Percentiles rank a stretch among this genome's conserved stretches.
These are phyloP conservation scores for Juglanconis oblonga DNA, from an alignment of 2,329 filamentous ascomycete species.

Conservation along the genomic window DNA sequence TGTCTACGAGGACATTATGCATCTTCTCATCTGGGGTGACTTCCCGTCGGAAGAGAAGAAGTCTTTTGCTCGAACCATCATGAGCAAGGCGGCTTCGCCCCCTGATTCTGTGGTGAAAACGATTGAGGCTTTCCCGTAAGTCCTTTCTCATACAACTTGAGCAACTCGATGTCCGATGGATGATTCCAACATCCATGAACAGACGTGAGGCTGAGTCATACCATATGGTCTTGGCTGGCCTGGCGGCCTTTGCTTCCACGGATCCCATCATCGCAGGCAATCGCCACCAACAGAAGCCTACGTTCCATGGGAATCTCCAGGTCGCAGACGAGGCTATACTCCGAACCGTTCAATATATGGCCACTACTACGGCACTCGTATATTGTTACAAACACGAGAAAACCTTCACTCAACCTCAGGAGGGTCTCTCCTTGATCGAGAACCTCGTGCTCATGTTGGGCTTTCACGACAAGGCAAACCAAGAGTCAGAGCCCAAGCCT, in stretches of 20 bases:
- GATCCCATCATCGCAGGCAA: neutral
- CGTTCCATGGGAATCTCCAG: neutral
- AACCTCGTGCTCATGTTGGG: conserved; percentile 55
- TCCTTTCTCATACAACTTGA: conserved; percentile 36
- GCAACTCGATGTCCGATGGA: neutral
- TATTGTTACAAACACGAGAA: conserved; percentile 18
- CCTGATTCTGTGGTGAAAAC: conserved; percentile 48
- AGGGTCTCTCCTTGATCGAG: conserved; percentile 46
- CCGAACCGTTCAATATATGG: conserved; percentile 48
- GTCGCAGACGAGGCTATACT: neutral
- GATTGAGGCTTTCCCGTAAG: conserved; percentile 45
- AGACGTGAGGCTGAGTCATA: neutral
- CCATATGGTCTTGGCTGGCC: neutral
- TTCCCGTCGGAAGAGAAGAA: conserved; percentile 35
- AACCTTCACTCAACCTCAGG: conserved; percentile 43
- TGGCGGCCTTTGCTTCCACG: neutral
- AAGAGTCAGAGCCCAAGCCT: conserved; percentile 30
- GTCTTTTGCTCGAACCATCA: conserved; percentile 42
- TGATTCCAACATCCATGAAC: neutral
- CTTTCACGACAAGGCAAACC: conserved; percentile 41
- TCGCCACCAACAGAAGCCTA: neutral
- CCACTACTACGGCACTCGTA: conserved; percentile 41
- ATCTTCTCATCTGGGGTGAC: conserved; percentile 49
- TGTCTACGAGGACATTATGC: conserved; percentile 47
- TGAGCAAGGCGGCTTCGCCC: conserved; percentile 47